Percentiles rank a stretch among this genome's conserved stretches.
Conservation (phyloP, 176 grass and related monocot genomes). For the Bothriochloa decipiens region DNA sequence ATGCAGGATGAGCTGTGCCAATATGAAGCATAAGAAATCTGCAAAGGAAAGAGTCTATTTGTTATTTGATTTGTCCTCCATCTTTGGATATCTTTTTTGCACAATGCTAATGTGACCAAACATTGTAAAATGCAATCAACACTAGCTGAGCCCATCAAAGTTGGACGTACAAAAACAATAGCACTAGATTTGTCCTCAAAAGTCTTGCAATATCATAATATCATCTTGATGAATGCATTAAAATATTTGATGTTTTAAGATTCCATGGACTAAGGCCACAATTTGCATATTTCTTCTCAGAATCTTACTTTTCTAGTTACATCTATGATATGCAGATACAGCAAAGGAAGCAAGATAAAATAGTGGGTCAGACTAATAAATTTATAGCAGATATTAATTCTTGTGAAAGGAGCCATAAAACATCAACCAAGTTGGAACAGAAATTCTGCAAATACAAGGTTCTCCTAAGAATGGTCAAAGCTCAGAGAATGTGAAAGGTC, state of each 20-base stretch:
- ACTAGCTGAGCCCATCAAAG: background rate
- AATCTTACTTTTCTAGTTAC: background rate
- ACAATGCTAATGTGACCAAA: background rate
- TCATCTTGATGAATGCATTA: too few species aligned
- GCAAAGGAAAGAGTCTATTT: constrained; percentile 41
- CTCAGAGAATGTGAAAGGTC: background rate
- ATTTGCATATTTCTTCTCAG: constrained; percentile 9
- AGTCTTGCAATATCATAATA: background rate
- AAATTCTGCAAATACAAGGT: background rate
- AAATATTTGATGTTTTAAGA: background rate
- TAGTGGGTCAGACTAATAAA: background rate
- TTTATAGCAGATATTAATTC: constrained; percentile 7
- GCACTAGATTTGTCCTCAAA: background rate
- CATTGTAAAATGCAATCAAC: background rate
- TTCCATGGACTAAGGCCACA: background rate
- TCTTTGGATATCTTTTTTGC: background rate
- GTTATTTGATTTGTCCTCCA: constrained; percentile 2
- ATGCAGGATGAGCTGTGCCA: constrained; percentile 58
- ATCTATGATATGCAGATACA: background rate
- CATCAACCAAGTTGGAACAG: background rate
- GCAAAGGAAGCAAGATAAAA: constrained; percentile 8
- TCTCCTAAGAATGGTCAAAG: background rate
- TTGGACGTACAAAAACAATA: background rate
- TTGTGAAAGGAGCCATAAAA: background rate
- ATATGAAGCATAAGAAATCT: constrained; percentile 78